Evolutionary conservation across 352 stramenopile species (phyloP).

Genomic region (Pythium grandisporangium): DNA sequence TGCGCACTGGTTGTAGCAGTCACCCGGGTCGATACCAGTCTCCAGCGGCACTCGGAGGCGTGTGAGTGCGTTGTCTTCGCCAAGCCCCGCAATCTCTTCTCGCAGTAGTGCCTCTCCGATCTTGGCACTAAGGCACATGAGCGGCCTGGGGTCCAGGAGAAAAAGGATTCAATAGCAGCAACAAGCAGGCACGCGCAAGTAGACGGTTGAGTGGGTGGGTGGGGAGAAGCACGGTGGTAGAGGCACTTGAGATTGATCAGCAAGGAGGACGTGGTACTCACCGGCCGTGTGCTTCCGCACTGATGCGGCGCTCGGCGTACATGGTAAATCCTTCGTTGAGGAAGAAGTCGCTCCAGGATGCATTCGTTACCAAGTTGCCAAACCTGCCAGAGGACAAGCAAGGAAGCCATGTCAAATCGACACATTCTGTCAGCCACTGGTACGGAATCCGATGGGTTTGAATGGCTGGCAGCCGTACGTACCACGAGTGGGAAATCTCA

Average conservation of each 20-base stretch:
- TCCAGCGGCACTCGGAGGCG: slow-evolving; percentile 60
- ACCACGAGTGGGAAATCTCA: slow-evolving; percentile 81
- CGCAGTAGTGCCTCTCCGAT: slow-evolving; percentile 52
- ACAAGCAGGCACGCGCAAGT: too few relatives aligned
- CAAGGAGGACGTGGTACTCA: too few relatives aligned
- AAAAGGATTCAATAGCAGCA: too few relatives aligned
- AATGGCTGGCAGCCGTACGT: too few relatives aligned
- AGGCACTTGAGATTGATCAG: too few relatives aligned
- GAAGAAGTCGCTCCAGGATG: slow-evolving; percentile 84
- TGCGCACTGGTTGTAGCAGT: slow-evolving; percentile 77
- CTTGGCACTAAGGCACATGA: slow-evolving; percentile 69
- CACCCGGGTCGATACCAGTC: slow-evolving; percentile 64
- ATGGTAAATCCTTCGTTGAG: slow-evolving; percentile 87
- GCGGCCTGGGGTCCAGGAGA: too few relatives aligned
- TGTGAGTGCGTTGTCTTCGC: slow-evolving; percentile 58
- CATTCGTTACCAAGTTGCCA: slow-evolving; percentile 77
- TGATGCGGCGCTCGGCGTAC: slow-evolving; percentile 74
- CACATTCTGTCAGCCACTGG: background rate
- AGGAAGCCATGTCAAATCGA: too few relatives aligned
- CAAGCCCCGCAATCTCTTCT: slow-evolving; percentile 62
- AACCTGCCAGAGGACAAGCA: slow-evolving; percentile 50
- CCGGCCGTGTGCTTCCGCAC: slow-evolving; percentile 52
- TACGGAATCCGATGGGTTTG: background rate
- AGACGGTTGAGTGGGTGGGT: too few relatives aligned
- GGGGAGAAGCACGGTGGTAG: too few relatives aligned